Percentiles rank a stretch among this genome's conserved stretches.
phyloP scores from a whole-genome alignment of 768 basidiomycete species.

The Phaeotremella fagi region DNA sequence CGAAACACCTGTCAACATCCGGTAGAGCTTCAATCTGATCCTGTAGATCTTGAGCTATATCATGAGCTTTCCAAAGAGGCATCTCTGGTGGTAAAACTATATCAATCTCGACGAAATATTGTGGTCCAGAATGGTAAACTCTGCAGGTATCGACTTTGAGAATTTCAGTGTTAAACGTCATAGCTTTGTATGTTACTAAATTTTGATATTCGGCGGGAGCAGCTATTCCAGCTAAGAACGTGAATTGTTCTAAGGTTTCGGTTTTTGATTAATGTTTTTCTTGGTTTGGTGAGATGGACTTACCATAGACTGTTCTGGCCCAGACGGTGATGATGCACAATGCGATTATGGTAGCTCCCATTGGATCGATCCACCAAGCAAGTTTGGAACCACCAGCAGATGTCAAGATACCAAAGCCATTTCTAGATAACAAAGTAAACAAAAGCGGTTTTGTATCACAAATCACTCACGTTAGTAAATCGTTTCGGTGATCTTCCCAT shows the following conservation, averaged over 20 bases:
- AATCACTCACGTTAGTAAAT: constrained; percentile 73
- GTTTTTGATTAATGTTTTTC: neutral
- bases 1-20: constrained; percentile 86
- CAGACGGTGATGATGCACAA: constrained; percentile 65
- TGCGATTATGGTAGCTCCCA: constrained; percentile 48
- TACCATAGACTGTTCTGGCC: constrained; percentile 64
- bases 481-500: constrained; percentile 96
- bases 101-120: constrained; percentile 93
- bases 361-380: constrained; percentile 49
- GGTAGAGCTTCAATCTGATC: constrained; percentile 78
- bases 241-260: constrained; percentile 60
- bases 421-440: too few species aligned
- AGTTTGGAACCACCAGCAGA: constrained; percentile 51
- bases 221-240: constrained; percentile 81
- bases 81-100: constrained; percentile 86
- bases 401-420: constrained; percentile 49
- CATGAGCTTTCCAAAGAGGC: constrained; percentile 64
- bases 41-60: constrained; percentile 48
- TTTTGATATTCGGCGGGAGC: constrained; percentile 84
- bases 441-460: too few species aligned
- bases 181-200: constrained; percentile 84
- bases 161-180: constrained; percentile 82
- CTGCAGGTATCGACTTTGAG: constrained; percentile 83
- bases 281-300: constrained; percentile 5
- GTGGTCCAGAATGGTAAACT: constrained; percentile 66